Base-by-base conservation (phyloP, 441 rosid species). In the Gossypium gossypioides region DNA sequence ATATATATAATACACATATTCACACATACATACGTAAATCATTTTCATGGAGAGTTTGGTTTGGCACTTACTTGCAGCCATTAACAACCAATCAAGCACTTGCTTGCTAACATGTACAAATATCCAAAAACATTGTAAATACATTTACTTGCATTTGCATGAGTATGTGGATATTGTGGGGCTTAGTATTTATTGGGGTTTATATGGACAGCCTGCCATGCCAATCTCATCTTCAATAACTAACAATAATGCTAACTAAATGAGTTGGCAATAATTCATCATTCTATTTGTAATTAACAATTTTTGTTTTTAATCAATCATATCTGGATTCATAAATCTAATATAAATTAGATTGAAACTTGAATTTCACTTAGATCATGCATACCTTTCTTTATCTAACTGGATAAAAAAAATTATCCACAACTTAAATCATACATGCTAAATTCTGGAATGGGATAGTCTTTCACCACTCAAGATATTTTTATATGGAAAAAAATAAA, bases 31-130 rank as follows among this genome's bases (percentile, higher is more conserved):
- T 6, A 34, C 9, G 6, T 34, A 34, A 34, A 34, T 6, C 40
- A 34, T 34, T 55, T 54, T 67, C 40, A 25, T 46, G 13, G 32
- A 25, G 5, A 67, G 40, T 19, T 67, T 16, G 72, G 72, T 61
- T 46, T 72, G 78, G 78, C 68, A 78, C 68, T 80, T 75, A 75
- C 79, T 83, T 83, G 82, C 48, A 71, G 76, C 27, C 74, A 72
- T 78, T 68, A 85, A 80, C 86, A 82, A 81, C 81, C 61, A 77
- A 76, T 70, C 37, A 18, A 69, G 69, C 69, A 70, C 76, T 25
- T 69, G 60, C 50, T 24, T 64, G 57, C 13, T 7, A 48, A 13
- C 57, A 66, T 15, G 22, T n/a, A 13, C 0, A 44, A 22, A 0
- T 22, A 65, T 65, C 70, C 56, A 65, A n/a, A 34, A 46, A 66